Evolutionary conservation across 371 early-diverging fungal species (phyloP), one percentile per base, ranked within the genome.

Genomic region (Mucor velutinosus): DNA sequence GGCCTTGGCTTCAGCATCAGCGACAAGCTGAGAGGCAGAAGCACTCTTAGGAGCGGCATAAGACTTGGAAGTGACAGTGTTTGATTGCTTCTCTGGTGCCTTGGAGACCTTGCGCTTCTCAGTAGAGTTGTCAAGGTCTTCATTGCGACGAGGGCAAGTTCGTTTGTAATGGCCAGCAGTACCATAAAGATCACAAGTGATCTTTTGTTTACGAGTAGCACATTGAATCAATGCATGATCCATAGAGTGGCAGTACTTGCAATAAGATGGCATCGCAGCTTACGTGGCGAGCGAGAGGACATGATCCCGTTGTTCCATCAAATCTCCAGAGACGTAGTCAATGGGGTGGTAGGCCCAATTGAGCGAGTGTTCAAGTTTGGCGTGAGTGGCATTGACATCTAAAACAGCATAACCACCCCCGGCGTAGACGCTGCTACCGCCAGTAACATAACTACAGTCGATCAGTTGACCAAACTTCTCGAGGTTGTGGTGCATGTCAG

Each of bases 311-410:
- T 4, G 1, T 1, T 30, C 6, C 0, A 17, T 15, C 19, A 45
- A 4, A 3, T 17, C 1, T 17, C 7, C 27, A 1, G 32, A 1
- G 23, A 17, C 15, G 15, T 21, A 27, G 2, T 53, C 37, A 2
- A 63, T 14, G 3, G 63, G 63, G 14, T 15, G 27, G 55, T 63
- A 63, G 12, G 30, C 0, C 87, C 19, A 86, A 84, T 51, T 85
- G 84, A 3, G 85, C 81, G 59, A 86, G 84, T 1, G 87, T 83
- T 21, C 80, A 78, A 67, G 86, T 86, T 14, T 85, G 43, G 7
- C 69, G 64, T 6, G 69, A 68, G 39, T 78, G 80, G 23, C 78
- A 78, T 55, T 81, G 82, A 11, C 71, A 60, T 29, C 78, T 59
- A 63, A 35, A 17, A 63, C 63, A 10, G 55, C 63, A 27, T 63